Conservation (phyloP, 148 eudicot species). For the Drosera capensis region DNA sequence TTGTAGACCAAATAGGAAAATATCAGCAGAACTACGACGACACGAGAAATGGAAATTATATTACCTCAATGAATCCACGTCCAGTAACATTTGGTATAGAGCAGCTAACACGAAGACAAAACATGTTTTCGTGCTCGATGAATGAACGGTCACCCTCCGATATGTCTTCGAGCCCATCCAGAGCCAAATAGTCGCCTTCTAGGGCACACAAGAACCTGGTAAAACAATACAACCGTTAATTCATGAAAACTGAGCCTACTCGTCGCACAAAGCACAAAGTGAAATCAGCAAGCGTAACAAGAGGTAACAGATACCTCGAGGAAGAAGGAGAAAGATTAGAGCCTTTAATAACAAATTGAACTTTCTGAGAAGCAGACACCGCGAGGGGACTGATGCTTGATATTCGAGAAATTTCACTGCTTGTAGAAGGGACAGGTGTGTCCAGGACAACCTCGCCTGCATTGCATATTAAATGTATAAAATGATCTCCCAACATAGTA, state of each 20-base stretch:
- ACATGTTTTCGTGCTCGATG: constrained; percentile 28
- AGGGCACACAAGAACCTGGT: constrained; percentile 71
- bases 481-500: background rate
- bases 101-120: constrained; percentile 49
- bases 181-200: constrained; percentile 64
- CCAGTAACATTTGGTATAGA: constrained; percentile 53
- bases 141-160: constrained; percentile 22
- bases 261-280: background rate
- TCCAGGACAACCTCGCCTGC: constrained; percentile 71
- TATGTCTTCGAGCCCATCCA: constrained; percentile 35
- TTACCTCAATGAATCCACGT: constrained; percentile 95
- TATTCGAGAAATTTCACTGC: constrained; percentile 24
- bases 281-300: background rate
- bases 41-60: constrained; percentile 1
- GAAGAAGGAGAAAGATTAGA: constrained; percentile 41
- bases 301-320: constrained; percentile 37
- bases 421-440: constrained; percentile 38
- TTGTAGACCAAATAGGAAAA: constrained; percentile 2
- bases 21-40: background rate
- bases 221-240: constrained; percentile 1
- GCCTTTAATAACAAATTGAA: constrained; percentile 51
- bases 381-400: constrained; percentile 75
- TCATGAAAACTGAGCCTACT: no score
- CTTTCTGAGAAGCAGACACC: constrained; percentile 40
- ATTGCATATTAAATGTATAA: constrained; percentile 10